These are phyloP conservation scores for Cryptococcus hybrid DNA, from an alignment of 1,284 basidiomycete genomes.

Conservation along the genomic window DNA sequence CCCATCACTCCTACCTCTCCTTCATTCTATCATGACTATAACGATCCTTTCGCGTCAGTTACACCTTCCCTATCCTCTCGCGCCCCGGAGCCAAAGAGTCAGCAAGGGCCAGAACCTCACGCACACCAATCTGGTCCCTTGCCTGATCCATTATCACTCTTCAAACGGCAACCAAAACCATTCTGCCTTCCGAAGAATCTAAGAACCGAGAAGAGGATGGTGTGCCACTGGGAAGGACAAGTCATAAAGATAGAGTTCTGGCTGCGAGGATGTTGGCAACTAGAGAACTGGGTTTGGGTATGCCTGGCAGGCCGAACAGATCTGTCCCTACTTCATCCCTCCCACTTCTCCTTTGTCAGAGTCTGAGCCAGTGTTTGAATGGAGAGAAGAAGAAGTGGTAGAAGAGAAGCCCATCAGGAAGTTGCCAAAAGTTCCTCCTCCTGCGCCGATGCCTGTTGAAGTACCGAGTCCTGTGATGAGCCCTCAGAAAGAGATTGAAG, in stretches of 20 bases:
- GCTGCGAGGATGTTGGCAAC: constrained; percentile 47
- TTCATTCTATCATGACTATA: constrained; percentile 11
- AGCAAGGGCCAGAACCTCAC: constrained; percentile 17
- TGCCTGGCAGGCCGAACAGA: constrained; percentile 25
- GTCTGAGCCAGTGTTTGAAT: neutral
- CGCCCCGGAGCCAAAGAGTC: neutral
- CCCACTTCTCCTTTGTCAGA: neutral
- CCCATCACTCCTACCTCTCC: constrained; percentile 2
- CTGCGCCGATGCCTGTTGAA: constrained; percentile 28
- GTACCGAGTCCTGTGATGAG: constrained; percentile 37
- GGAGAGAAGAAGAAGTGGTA: constrained; percentile 3
- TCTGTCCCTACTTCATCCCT: neutral
- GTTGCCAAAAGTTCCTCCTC: constrained; percentile 33
- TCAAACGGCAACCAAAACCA: constrained; percentile 43
- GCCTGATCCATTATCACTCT: constrained; percentile 50
- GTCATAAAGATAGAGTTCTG: constrained; percentile 54
- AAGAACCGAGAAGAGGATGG: constrained; percentile 60
- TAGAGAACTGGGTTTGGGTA: constrained; percentile 44
- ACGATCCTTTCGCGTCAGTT: constrained; percentile 15
- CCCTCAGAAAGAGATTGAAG: constrained; percentile 12
- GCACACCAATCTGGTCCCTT: constrained; percentile 45
- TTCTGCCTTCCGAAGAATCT: constrained; percentile 2
- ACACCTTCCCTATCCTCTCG: neutral
- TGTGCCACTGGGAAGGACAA: constrained; percentile 66
- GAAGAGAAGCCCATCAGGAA: constrained; percentile 12